Conservation (phyloP, 768 basidiomycete species). For the Lactarius akahatsu region DNA sequence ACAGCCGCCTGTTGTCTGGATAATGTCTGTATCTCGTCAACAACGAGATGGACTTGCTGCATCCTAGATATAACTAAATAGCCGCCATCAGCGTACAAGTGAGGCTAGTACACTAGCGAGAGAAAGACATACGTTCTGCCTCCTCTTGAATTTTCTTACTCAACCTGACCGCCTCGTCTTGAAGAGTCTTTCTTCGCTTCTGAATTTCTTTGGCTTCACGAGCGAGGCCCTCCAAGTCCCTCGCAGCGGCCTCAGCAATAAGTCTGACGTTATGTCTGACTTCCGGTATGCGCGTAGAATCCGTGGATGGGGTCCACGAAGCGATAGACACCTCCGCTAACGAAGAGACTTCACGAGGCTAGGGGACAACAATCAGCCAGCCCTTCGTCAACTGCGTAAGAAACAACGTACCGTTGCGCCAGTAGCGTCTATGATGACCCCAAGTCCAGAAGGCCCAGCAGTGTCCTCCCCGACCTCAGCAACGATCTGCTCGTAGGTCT, state of each 20-base stretch:
- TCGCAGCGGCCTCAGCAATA: constrained; percentile 78
- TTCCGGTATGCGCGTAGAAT: constrained; percentile 89
- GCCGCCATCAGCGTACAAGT: constrained; percentile 17
- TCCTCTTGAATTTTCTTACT: constrained; percentile 71
- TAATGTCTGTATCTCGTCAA: constrained; percentile 65
- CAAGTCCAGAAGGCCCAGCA: constrained; percentile 52
- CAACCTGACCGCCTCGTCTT: constrained; percentile 67
- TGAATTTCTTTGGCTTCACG: constrained; percentile 84
- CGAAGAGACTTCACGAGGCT: constrained; percentile 88
- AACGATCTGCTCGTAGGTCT: constrained; percentile 95
- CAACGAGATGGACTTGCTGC: constrained; percentile 71
- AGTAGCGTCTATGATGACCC: constrained; percentile 92
- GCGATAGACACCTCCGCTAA: constrained; percentile 72
- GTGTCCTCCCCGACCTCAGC: constrained; percentile 75
- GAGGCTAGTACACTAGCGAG: background rate
- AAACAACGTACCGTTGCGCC: constrained; percentile 74
- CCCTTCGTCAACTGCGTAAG: constrained; percentile 14
- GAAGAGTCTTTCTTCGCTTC: constrained; percentile 72
- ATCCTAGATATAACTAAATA: constrained; percentile 71
- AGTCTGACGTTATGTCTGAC: constrained; percentile 94
- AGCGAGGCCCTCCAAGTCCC: constrained; percentile 84
- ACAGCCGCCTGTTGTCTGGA: constrained; percentile 61
- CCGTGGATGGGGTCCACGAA: constrained; percentile 84
- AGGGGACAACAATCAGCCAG: constrained; percentile 22
- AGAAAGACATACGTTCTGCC: constrained; percentile 58